phyloP scores from a whole-genome alignment of 306 rosid genomes.

The Luffa acutangula region DNA sequence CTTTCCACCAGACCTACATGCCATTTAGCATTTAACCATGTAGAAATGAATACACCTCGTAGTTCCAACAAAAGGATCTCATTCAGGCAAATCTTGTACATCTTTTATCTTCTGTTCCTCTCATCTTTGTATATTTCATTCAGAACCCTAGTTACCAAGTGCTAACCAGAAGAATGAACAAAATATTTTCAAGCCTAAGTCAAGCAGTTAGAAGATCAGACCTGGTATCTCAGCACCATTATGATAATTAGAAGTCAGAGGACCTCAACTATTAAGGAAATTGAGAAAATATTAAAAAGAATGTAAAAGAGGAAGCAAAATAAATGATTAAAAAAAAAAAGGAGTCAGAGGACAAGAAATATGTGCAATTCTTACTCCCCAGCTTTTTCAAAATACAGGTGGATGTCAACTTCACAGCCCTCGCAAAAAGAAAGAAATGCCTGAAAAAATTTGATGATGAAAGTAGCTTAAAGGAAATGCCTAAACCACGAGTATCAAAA shows the following conservation, averaged over 20 bases:
- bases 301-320: background rate
- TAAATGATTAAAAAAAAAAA: background rate
- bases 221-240: background rate
- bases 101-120: background rate
- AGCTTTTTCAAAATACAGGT: conserved; percentile 73
- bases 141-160: background rate
- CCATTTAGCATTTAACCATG: background rate
- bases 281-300: background rate
- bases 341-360: background rate
- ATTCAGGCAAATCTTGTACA: background rate
- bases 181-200: background rate
- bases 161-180: background rate
- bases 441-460: conserved; percentile 38
- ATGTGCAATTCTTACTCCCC: conserved; percentile 65
- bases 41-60: background rate
- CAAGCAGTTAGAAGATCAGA: background rate
- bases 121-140: background rate
- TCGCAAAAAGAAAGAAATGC: conserved; percentile 93
- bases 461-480: background rate
- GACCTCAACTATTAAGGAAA: background rate
- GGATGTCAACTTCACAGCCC: conserved; percentile 87
- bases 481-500: background rate
- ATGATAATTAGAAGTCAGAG: background rate
- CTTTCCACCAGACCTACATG: background rate
- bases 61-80: background rate